Conservation (phyloP, 805 yeast genomes). For the Clavispora santaluciae region DNA sequence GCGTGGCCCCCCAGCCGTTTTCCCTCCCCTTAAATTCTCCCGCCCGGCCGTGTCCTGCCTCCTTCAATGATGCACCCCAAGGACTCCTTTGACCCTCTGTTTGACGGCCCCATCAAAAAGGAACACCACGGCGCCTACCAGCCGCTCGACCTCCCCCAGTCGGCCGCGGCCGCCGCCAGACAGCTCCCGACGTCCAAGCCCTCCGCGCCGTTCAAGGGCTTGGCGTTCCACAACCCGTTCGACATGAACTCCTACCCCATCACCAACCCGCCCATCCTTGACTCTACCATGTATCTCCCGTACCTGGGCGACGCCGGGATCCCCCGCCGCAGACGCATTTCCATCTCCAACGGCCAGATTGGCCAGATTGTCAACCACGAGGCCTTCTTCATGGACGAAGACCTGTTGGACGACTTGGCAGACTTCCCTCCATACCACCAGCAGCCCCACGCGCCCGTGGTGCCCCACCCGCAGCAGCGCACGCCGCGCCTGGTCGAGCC, state of each 20-base stretch:
- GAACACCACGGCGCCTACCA: background rate
- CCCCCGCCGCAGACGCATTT: constrained; percentile 57
- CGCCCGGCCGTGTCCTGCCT: background rate
- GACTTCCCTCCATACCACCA: constrained; percentile 2
- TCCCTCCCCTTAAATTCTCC: background rate
- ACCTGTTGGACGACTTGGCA: constrained; percentile 18
- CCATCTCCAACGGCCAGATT: constrained; percentile 81
- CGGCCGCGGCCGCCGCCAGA: background rate
- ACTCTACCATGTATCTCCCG: constrained; percentile 36
- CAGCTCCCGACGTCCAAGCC: constrained; percentile 3
- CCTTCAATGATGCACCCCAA: background rate
- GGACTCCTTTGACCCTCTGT: background rate
- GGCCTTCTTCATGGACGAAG: constrained; percentile 30
- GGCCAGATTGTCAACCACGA: constrained; percentile 60
- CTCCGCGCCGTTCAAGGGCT: constrained; percentile 7
- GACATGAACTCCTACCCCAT: constrained; percentile 38
- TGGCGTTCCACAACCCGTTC: constrained; percentile 32
- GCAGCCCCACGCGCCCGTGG: background rate
- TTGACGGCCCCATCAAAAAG: background rate
- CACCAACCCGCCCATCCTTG: constrained; percentile 45
- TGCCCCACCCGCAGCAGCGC: background rate
- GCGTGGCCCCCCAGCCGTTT: too few species aligned
- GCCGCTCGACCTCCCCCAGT: background rate
- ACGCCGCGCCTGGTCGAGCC: background rate
- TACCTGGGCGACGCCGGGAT: constrained; percentile 26